Evolutionary conservation across 352 stramenopile species (phyloP).

Genomic region (Lagenidium sp.): DNA sequence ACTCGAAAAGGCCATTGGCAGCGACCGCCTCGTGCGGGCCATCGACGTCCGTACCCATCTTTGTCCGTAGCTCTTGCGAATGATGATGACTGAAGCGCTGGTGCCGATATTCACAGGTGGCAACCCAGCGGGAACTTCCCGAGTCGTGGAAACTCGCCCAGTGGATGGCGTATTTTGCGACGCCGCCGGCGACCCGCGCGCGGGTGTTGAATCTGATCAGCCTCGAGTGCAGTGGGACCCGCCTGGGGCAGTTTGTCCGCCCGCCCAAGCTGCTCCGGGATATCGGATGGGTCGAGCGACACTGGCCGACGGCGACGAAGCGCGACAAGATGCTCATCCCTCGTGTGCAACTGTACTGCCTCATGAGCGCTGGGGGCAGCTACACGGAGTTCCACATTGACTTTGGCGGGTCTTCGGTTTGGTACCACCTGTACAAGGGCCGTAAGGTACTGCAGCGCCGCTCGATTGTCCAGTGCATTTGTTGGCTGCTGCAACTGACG

Average conservation of each 20-base stretch:
- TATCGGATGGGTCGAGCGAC: constrained; percentile 32
- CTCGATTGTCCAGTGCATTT: background rate
- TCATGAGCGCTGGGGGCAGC: constrained; percentile 31
- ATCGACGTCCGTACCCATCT: constrained; percentile 27
- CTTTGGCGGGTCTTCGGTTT: constrained; percentile 33
- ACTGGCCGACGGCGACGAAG: constrained; percentile 15
- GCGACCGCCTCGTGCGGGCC: constrained; percentile 16
- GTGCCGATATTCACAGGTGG: constrained; percentile 8
- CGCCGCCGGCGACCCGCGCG: constrained; percentile 5
- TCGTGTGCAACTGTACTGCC: constrained; percentile 25
- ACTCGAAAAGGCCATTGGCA: constrained; percentile 17
- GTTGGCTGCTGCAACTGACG: background rate
- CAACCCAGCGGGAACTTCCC: constrained; percentile 20
- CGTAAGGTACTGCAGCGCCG: constrained; percentile 18
- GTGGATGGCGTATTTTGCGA: constrained; percentile 28
- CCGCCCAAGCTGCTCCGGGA: constrained; percentile 24
- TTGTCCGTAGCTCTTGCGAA: background rate
- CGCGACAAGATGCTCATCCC: constrained; percentile 8
- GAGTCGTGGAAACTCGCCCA: constrained; percentile 21
- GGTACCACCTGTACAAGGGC: constrained; percentile 32
- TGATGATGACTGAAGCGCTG: background rate
- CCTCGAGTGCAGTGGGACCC: constrained; percentile 25
- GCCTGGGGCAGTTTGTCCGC: constrained; percentile 16
- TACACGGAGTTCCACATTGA: constrained; percentile 39
- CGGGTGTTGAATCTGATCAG: constrained; percentile 27